Evolutionary conservation across 345 rosid species (phyloP), one percentile per base, ranked within the genome.

Genomic region (Barbarea vulgaris): DNA sequence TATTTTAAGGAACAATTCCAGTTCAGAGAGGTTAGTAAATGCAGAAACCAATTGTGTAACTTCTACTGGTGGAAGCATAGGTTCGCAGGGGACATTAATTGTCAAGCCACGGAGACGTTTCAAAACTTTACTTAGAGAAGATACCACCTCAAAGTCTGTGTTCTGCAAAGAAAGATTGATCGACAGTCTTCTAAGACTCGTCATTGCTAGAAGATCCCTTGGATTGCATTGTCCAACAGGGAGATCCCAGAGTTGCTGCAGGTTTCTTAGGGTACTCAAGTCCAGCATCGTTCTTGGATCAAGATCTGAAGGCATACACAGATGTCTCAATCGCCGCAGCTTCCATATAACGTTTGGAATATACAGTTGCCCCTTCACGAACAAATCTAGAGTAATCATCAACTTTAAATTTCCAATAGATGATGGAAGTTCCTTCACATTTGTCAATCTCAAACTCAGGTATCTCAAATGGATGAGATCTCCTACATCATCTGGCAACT

Each of bases 381-480:
- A 74, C 69, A 79, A 34, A 7, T 79, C 74, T 61, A 79, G 46
- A 39, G 75, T 79, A 12, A 72, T 44, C 74, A 79, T 54, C 24
- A 67, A 34, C 66, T 30, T 53, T 28, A 79, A 34, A 37, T 68
- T 73, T 17, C 70, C 71, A 44, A 74, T 39, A 36, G 62, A 53
- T 15, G 75, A 62, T 33, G 82, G 13, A 10, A 73, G 33, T 47
- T 72, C 71, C 41, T 66, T 62, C 47, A 72, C 77, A 36, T 72
- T 71, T 6, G 73, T 63, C 39, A 33, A 21, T 36, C 72, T 54
- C 63, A 77, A n/a, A 9, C 77, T 78, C 33, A 78, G 36, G 73
- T 70, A 48, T 31, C 73, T 72, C 68, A 78, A 59, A 48, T 80
- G 85, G 22, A 81, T 77, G 67, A 86, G 80, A n/a, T 74, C 71